Evolutionary conservation across 768 basidiomycete genomes (phyloP).

Genomic region (Hericium rajendrae): DNA sequence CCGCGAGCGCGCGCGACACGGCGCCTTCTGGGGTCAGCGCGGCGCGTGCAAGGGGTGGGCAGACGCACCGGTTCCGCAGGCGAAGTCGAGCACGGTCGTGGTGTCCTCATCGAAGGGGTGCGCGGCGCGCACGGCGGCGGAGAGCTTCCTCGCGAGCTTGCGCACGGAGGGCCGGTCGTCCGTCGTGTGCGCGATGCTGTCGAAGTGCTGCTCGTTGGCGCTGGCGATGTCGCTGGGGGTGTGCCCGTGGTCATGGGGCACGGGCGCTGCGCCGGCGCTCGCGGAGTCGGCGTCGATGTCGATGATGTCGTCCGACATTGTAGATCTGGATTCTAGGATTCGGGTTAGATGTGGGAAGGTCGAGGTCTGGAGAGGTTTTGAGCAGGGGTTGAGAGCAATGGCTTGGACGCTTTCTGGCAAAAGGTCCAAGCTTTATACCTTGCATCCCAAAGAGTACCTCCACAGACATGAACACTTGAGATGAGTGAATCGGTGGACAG

Average conservation of each 20-base stretch:
- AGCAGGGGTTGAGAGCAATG: too few species aligned
- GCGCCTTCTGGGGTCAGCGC: constrained; percentile 34
- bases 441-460: too few species aligned
- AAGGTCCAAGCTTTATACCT: too few species aligned
- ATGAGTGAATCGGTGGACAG: too few species aligned
- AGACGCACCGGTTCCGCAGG: neutral
- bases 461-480: too few species aligned
- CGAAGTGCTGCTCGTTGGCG: neutral
- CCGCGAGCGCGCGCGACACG: constrained; percentile 51
- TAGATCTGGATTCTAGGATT: too few species aligned
- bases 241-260: neutral
- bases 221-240: neutral
- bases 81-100: neutral
- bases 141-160: neutral
- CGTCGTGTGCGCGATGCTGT: neutral
- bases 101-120: neutral
- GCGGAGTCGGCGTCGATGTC: neutral
- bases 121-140: neutral
- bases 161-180: neutral
- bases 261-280: neutral
- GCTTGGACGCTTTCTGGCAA: too few species aligned
- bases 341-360: too few species aligned
- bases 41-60: neutral
- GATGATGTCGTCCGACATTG: neutral
- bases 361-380: too few species aligned